These are phyloP conservation scores for Chlorella sp. DNA, from an alignment of 139 green algal genomes.

Conservation along the genomic window DNA sequence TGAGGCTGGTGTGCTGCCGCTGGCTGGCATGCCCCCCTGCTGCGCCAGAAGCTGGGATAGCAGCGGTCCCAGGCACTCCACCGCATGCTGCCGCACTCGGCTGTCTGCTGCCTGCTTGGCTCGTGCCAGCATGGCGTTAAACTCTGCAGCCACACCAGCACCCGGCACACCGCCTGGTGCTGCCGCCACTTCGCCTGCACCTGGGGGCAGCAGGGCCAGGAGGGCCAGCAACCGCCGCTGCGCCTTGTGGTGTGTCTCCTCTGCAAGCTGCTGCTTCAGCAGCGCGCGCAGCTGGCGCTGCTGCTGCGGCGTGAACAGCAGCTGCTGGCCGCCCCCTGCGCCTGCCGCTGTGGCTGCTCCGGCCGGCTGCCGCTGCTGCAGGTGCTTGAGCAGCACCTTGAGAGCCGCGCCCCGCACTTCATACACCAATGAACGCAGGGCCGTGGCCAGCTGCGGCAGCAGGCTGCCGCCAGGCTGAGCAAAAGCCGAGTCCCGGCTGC, in stretches of 20 bases:
- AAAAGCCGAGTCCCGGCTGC: neutral
- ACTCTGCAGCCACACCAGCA: neutral
- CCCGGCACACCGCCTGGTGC: neutral
- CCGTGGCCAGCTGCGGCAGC: conserved; percentile 28
- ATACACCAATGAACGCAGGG: conserved; percentile 45
- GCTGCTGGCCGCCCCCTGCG: neutral
- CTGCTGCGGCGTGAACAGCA: too few relatives aligned
- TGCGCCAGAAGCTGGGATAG: neutral
- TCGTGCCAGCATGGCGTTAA: neutral
- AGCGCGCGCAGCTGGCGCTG: neutral
- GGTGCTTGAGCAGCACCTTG: conserved; percentile 49
- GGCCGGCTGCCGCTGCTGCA: neutral
- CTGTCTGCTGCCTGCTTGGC: conserved; percentile 2
- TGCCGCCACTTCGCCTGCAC: neutral
- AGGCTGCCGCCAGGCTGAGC: neutral
- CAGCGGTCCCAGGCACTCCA: conserved; percentile 48
- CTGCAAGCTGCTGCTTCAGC: neutral
- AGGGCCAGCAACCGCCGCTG: conserved; percentile 35
- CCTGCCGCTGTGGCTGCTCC: conserved; percentile 10
- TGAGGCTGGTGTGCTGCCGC: neutral
- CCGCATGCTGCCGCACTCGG: conserved; percentile 4
- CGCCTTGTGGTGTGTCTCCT: conserved; percentile 26
- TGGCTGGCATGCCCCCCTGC: neutral
- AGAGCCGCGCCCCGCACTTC: conserved; percentile 63
- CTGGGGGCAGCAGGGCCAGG: conserved; percentile 26